These are phyloP conservation scores for Mucor saturninus DNA, from an alignment of 371 early-diverging fungal species.

Conservation along the genomic window DNA sequence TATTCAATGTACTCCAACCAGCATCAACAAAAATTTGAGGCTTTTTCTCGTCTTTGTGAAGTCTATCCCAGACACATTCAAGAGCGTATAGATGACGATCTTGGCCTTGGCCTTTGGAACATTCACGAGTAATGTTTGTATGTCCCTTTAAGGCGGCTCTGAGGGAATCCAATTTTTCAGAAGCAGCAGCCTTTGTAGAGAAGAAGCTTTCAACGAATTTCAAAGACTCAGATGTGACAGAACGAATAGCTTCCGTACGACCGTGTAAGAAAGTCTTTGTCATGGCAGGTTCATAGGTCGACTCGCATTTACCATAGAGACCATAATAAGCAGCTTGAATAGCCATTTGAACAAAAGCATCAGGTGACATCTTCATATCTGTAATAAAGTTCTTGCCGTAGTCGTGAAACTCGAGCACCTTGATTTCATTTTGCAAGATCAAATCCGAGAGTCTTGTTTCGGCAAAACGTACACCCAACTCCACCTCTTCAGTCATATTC, in stretches of 20 bases:
- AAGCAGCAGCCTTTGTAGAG: constrained; percentile 37
- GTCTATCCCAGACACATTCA: constrained; percentile 57
- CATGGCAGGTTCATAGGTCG: constrained; percentile 90
- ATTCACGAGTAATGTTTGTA: constrained; percentile 71
- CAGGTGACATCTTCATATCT: constrained; percentile 73
- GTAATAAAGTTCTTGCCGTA: constrained; percentile 80
- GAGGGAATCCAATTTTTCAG: constrained; percentile 58
- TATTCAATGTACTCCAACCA: constrained; percentile 59
- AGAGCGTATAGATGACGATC: constrained; percentile 89
- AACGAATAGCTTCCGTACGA: constrained; percentile 89
- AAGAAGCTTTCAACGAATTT: constrained; percentile 80
- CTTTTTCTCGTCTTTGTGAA: constrained; percentile 53
- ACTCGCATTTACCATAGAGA: constrained; percentile 71
- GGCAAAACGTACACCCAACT: constrained; percentile 57
- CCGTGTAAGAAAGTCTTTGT: constrained; percentile 84
- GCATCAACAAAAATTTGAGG: constrained; percentile 80
- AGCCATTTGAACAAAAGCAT: constrained; percentile 88
- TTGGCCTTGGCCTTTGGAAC: constrained; percentile 79
- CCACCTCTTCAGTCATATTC: constrained; percentile 52
- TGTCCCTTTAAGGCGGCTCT: constrained; percentile 73
- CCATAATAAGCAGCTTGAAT: constrained; percentile 93
- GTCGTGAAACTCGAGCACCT: constrained; percentile 64
- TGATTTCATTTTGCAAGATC: constrained; percentile 66
- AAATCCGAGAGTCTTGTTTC: constrained; percentile 59
- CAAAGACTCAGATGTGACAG: constrained; percentile 72